Conservation (phyloP, 2,329 filamentous ascomycete genomes). For the Penicillium sp. region DNA sequence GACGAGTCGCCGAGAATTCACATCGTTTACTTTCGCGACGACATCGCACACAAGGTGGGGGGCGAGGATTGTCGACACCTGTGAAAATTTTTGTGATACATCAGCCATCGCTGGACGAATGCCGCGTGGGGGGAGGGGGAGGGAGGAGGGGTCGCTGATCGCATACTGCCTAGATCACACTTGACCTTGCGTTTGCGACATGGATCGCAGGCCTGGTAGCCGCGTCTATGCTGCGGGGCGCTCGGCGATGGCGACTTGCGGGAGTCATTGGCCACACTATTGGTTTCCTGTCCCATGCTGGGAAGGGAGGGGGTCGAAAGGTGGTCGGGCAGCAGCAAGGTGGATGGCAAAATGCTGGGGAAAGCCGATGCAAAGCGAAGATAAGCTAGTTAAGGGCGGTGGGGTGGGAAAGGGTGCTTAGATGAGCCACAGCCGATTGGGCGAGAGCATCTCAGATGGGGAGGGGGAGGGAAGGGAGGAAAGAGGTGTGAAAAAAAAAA, state of each 20-base stretch:
- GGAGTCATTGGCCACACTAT: slow-evolving; percentile 24
- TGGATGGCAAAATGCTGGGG: slow-evolving; percentile 29
- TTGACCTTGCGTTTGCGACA: slow-evolving; percentile 55
- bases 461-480: slow-evolving; percentile 6
- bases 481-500: slow-evolving; percentile 2
- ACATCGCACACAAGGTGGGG: slow-evolving; percentile 91
- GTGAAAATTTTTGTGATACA: slow-evolving; percentile 20
- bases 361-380: slow-evolving; percentile 48
- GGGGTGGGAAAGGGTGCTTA: slow-evolving; percentile 30
- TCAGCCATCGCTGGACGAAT: slow-evolving; percentile 9
- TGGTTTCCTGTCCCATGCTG: slow-evolving; percentile 30
- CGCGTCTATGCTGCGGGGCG: slow-evolving; percentile 48
- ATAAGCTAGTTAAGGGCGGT: slow-evolving; percentile 40
- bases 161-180: slow-evolving; percentile 53
- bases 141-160: slow-evolving; percentile 24
- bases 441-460: background rate
- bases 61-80: slow-evolving; percentile 86
- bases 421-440: slow-evolving; percentile 28
- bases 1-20: slow-evolving; percentile 91
- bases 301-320: slow-evolving; percentile 14
- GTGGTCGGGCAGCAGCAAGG: slow-evolving; percentile 16
- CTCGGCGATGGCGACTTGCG: slow-evolving; percentile 38
- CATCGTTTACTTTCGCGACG: slow-evolving; percentile 95
- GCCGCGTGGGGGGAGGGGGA: slow-evolving; percentile 9
- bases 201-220: slow-evolving; percentile 55